Conservation (phyloP, 768 basidiomycete species). For the Coprinopsis sp. region DNA sequence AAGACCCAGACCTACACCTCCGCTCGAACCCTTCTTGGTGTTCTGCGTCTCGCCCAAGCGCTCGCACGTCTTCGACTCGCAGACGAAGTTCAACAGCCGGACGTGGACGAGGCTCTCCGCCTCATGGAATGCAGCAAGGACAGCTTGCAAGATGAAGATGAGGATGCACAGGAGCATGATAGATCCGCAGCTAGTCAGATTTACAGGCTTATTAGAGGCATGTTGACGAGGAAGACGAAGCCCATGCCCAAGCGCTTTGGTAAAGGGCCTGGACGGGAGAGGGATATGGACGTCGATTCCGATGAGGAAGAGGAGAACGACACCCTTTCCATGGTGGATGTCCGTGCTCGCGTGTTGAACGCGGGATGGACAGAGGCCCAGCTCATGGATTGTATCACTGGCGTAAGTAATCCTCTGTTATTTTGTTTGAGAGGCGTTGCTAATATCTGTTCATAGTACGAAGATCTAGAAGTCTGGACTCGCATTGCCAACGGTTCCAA, state of each 20-base stretch:
- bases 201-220: constrained; percentile 86
- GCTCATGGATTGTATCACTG: constrained; percentile 77
- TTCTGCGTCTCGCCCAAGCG: constrained; percentile 91
- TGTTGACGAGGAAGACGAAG: constrained; percentile 48
- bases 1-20: constrained; percentile 94
- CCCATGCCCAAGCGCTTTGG: constrained; percentile 49
- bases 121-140: constrained; percentile 97
- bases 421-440: background rate
- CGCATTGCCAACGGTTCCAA: constrained; percentile 83
- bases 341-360: constrained; percentile 78
- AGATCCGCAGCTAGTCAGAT: constrained; percentile 79
- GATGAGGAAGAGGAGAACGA: constrained; percentile 65
- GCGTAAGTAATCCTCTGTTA: constrained; percentile 46
- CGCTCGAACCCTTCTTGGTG: constrained; percentile 89
- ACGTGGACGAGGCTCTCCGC: constrained; percentile 95
- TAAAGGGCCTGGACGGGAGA: constrained; percentile 64
- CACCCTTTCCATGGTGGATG: constrained; percentile 80
- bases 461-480: constrained; percentile 74
- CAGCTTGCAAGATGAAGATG: constrained; percentile 77
- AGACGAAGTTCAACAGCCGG: constrained; percentile 71
- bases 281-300: constrained; percentile 66
- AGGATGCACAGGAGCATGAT: constrained; percentile 66
- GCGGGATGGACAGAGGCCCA: constrained; percentile 90
- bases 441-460: constrained; percentile 67
- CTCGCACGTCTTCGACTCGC: constrained; percentile 88